These are phyloP conservation scores for Plasmodium inui DNA, from an alignment of 169 alveolate species.

Conservation along the genomic window DNA sequence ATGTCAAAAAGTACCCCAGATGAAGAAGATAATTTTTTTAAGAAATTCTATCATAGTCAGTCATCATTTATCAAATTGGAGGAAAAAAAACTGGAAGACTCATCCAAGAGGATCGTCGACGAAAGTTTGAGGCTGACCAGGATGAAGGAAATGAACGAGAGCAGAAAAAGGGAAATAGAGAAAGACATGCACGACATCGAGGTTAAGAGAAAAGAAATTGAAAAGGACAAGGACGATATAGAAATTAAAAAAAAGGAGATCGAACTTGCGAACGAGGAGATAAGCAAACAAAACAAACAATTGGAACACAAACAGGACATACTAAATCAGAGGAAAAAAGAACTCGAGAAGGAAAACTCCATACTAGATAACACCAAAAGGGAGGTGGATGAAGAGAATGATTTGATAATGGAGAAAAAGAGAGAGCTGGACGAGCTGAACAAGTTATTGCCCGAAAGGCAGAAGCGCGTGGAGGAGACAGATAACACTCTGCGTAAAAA, in stretches of 20 bases:
- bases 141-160: constrained; percentile 47
- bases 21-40: constrained; percentile 12
- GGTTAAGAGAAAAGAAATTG: constrained; percentile 25
- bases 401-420: neutral
- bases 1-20: neutral
- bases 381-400: constrained; percentile 16
- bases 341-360: constrained; percentile 13
- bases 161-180: constrained; percentile 42
- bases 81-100: constrained; percentile 39
- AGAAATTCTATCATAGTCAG: constrained; percentile 27
- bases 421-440: neutral
- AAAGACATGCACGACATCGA: constrained; percentile 10
- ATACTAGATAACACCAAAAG: neutral
- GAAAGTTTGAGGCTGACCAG: constrained; percentile 9
- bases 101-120: constrained; percentile 35
- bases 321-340: constrained; percentile 15
- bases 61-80: constrained; percentile 52
- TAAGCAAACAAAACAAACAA: neutral
- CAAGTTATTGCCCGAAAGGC: neutral
- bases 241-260: neutral
- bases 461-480: neutral
- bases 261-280: neutral
- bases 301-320: constrained; percentile 7
- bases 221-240: neutral
- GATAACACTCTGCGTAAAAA: neutral